Percentiles rank a stretch among this genome's conserved stretches.
These are phyloP conservation scores for Cryptococcus floricola DNA, from an alignment of 1,284 basidiomycete genomes.

Conservation along the genomic window DNA sequence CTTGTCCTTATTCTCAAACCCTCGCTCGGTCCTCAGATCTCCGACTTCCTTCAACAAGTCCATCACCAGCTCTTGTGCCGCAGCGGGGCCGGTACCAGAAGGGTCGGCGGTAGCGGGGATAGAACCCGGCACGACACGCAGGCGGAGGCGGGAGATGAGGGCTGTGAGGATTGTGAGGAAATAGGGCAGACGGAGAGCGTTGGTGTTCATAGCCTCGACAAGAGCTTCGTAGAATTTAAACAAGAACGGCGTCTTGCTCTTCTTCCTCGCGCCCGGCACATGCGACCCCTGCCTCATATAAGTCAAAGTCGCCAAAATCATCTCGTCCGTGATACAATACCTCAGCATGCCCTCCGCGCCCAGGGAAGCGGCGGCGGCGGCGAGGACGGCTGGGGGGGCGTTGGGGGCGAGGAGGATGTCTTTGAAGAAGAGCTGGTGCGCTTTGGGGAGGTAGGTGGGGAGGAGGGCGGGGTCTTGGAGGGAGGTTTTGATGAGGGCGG, in stretches of 20 bases:
- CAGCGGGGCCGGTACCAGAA: conserved; percentile 58
- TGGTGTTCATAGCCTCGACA: conserved; percentile 63
- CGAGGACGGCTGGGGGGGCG: conserved; percentile 41
- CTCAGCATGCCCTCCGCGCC: conserved; percentile 60
- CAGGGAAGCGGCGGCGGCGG: conserved; percentile 60
- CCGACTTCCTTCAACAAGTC: conserved; percentile 72
- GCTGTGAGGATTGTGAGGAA: conserved; percentile 58
- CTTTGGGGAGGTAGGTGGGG: conserved; percentile 57
- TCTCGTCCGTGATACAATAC: conserved; percentile 64
- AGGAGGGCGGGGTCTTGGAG: conserved; percentile 39
- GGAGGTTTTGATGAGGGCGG: conserved; percentile 44
- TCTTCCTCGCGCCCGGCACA: conserved; percentile 47
- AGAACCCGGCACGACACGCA: conserved; percentile 25
- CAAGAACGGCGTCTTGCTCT: conserved; percentile 58
- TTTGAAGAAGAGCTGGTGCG: conserved; percentile 73
- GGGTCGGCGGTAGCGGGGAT: conserved; percentile 41
- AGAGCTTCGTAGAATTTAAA: conserved; percentile 62
- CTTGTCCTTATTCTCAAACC: conserved; percentile 85
- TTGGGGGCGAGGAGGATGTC: conserved; percentile 54
- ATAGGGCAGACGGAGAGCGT: conserved; percentile 65
- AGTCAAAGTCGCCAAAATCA: conserved; percentile 56
- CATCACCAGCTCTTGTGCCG: conserved; percentile 68
- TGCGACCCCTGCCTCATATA: conserved; percentile 39
- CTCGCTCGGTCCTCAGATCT: conserved; percentile 69
- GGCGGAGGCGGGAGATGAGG: conserved; percentile 50